Conservation (phyloP, 2,329 filamentous ascomycete species). For the Chaetomium olivaceum region DNA sequence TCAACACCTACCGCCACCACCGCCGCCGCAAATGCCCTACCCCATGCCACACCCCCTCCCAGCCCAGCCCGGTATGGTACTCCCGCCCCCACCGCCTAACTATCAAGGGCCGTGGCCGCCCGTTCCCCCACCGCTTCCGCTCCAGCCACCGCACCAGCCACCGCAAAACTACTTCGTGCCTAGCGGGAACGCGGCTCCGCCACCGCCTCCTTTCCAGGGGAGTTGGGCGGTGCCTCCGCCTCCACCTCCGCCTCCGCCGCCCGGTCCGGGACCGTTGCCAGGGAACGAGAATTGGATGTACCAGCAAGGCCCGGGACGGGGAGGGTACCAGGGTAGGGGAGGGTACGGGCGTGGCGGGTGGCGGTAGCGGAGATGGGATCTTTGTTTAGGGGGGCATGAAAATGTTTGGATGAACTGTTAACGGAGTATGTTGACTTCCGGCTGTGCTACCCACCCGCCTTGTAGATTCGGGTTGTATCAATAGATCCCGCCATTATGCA, state of each 20-base stretch:
- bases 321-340: conserved; percentile 35
- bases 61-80: conserved; percentile 25
- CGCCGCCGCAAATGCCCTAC: conserved; percentile 30
- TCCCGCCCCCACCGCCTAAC: conserved; percentile 40
- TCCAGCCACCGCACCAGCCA: conserved; percentile 14
- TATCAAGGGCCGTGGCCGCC: conserved; percentile 47
- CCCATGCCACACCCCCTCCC: conserved; percentile 22
- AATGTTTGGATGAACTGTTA: neutral
- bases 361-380: conserved; percentile 13
- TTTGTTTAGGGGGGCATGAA: neutral
- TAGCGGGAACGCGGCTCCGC: conserved; percentile 19
- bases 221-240: conserved; percentile 27
- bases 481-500: neutral
- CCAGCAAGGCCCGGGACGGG: conserved; percentile 33
- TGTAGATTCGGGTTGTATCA: neutral
- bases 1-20: conserved; percentile 12
- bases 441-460: neutral
- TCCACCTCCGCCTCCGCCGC: conserved; percentile 24
- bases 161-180: conserved; percentile 22
- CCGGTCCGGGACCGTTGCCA: conserved; percentile 22
- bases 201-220: conserved; percentile 28
- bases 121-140: conserved; percentile 37
- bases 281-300: conserved; percentile 19
- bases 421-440: neutral
- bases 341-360: conserved; percentile 34